Evolutionary conservation across 192 early-diverging fungal species (phyloP).

Genomic region (Linnemannia elongata): DNA sequence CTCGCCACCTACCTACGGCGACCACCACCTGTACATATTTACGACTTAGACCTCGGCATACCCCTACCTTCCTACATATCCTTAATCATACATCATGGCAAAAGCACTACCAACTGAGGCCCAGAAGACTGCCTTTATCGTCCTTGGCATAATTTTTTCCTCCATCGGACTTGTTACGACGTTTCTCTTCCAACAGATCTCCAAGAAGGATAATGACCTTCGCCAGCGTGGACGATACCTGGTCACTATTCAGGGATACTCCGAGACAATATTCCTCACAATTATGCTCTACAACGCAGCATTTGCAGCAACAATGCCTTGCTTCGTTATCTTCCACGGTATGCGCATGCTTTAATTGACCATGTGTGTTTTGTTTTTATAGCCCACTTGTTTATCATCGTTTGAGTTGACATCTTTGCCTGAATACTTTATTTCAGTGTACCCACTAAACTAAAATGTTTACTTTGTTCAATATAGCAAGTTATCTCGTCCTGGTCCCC

Average conservation of each 20-base stretch:
- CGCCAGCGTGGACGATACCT: slow-evolving; percentile 51
- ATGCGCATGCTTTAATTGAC: neutral
- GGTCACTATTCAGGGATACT: slow-evolving; percentile 38
- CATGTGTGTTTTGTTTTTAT: neutral
- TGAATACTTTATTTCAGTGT: neutral
- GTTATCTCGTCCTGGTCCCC: slow-evolving; percentile 28
- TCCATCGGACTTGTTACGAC: slow-evolving; percentile 25
- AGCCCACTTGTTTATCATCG: neutral
- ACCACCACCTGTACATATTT: neutral
- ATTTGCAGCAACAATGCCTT: slow-evolving; percentile 24
- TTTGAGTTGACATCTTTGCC: neutral
- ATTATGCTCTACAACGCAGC: slow-evolving; percentile 22
- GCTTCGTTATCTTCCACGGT: slow-evolving; percentile 27
- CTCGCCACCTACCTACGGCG: slow-evolving; percentile 4
- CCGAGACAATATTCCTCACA: slow-evolving; percentile 21
- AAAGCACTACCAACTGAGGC: neutral
- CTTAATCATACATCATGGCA: neutral
- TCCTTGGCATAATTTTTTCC: slow-evolving; percentile 1
- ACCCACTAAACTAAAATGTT: neutral
- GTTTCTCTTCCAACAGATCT: slow-evolving; percentile 43
- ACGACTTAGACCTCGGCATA: neutral
- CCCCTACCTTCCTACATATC: slow-evolving; percentile 9
- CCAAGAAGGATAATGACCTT: slow-evolving; percentile 48
- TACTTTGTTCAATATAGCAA: neutral
- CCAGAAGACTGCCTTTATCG: slow-evolving; percentile 11